Percentiles rank a stretch among this genome's conserved stretches.
Conservation (phyloP, 306 rosid genomes). For the Malus fusca region DNA sequence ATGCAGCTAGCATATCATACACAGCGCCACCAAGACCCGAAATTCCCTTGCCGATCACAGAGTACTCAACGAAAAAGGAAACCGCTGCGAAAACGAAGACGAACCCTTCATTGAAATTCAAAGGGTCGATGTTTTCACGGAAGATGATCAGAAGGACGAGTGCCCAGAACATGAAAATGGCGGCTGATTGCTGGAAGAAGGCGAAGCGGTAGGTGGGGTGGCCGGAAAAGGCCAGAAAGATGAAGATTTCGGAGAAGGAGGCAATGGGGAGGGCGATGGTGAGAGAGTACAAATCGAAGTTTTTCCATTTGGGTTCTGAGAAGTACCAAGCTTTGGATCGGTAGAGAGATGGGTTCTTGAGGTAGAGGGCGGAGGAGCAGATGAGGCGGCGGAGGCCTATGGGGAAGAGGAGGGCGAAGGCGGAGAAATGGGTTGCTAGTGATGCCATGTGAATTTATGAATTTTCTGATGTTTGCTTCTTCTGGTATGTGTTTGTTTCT, state of each 20-base stretch:
- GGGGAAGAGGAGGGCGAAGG: slow-evolving; percentile 54
- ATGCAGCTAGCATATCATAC: slow-evolving; percentile 45
- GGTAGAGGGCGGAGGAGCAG: slow-evolving; percentile 64
- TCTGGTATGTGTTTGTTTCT: not conserved
- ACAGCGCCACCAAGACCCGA: slow-evolving; percentile 49
- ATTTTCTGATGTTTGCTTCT: not conserved
- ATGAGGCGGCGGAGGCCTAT: slow-evolving; percentile 62
- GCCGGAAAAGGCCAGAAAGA: slow-evolving; percentile 55
- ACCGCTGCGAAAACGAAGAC: slow-evolving; percentile 32
- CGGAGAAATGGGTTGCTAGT: slow-evolving; percentile 61
- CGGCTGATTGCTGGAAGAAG: slow-evolving; percentile 55
- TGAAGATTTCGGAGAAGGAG: slow-evolving; percentile 53
- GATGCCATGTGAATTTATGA: slow-evolving; percentile 50
- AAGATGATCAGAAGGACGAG: slow-evolving; percentile 37
- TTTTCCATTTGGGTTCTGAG: slow-evolving; percentile 68
- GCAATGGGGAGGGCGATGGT: slow-evolving; percentile 60
- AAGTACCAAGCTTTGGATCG: slow-evolving; percentile 71
- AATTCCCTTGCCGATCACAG: slow-evolving; percentile 44
- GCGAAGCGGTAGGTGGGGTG: slow-evolving; percentile 60
- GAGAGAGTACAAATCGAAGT: slow-evolving; percentile 58
- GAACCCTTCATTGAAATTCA: slow-evolving; percentile 26
- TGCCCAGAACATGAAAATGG: slow-evolving; percentile 59
- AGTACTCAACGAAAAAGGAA: slow-evolving; percentile 28
- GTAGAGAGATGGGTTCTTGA: slow-evolving; percentile 60
- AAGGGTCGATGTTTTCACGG: slow-evolving; percentile 33